These are phyloP conservation scores for Globisporangium parvum DNA, from an alignment of 352 stramenopile species.

Conservation along the genomic window DNA sequence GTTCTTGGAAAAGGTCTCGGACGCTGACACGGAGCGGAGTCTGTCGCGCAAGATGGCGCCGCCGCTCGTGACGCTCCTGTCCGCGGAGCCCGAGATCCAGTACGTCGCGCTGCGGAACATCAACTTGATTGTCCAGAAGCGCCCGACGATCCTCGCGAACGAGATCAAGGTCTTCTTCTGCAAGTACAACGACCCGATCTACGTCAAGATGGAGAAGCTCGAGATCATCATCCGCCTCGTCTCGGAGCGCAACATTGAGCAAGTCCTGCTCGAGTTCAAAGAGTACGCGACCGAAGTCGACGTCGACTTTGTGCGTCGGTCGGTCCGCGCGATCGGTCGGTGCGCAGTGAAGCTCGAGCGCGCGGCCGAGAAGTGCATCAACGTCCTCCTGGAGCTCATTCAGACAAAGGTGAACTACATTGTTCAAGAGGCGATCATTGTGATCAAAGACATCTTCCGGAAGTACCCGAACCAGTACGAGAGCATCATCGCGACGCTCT, in stretches of 20 bases:
- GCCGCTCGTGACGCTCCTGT: constrained; percentile 98
- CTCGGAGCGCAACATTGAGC: constrained; percentile 97
- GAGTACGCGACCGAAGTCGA: constrained; percentile 99
- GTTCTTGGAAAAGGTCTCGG: constrained; percentile 95
- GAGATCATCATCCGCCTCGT: constrained; percentile 99
- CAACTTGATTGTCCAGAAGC: constrained; percentile 99
- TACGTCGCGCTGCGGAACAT: constrained; percentile 99
- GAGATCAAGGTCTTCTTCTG: constrained; percentile 97
- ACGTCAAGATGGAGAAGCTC: constrained; percentile 98
- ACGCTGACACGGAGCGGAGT: constrained; percentile 88
- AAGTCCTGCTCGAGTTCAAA: constrained; percentile 98
- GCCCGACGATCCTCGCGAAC: constrained; percentile 93
- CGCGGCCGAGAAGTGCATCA: constrained; percentile 97
- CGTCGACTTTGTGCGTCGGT: constrained; percentile 98
- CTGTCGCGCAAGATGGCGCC: constrained; percentile 95
- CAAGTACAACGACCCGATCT: constrained; percentile 99
- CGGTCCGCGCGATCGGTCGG: constrained; percentile 96
- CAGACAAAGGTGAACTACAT: constrained; percentile 99
- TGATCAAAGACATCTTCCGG: constrained; percentile 99
- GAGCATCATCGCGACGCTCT: constrained; percentile 98
- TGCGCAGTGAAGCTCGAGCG: constrained; percentile 98
- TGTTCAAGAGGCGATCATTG: constrained; percentile 98
- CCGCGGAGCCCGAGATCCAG: constrained; percentile 97
- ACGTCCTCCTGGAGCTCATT: constrained; percentile 98
- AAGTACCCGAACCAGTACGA: constrained; percentile 99